These are phyloP conservation scores for Nyssa sinensis DNA, from an alignment of 148 eudicot species.

Conservation along the genomic window DNA sequence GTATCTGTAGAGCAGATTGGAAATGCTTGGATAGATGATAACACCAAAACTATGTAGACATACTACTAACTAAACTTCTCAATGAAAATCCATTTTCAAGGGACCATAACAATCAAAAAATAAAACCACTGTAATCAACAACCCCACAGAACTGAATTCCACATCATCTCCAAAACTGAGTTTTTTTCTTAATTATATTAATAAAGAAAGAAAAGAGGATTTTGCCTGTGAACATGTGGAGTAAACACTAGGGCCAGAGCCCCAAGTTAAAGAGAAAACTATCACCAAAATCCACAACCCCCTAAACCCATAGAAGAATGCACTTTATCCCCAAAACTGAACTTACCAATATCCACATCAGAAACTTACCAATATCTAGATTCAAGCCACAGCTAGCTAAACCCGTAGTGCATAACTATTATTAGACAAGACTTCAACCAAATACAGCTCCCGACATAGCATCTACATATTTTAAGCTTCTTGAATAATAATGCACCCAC, in stretches of 20 bases:
- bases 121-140: not conserved
- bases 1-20: slow-evolving; percentile 22
- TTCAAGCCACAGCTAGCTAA: not conserved
- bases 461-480: not conserved
- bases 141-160: not conserved
- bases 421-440: no score
- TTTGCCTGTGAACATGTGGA: not conserved
- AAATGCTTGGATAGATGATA: no score
- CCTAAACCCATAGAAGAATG: no score
- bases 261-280: not conserved
- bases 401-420: not conserved
- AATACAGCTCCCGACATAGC: not conserved
- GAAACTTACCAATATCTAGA: not conserved
- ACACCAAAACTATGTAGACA: no score
- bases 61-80: no score
- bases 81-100: no score
- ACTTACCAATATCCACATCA: no score
- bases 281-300: not conserved
- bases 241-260: not conserved
- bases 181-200: no score
- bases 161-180: not conserved
- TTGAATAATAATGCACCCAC: no score
- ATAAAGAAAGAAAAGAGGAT: no score
- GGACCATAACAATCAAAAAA: no score
- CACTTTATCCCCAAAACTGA: no score